phyloP scores from a whole-genome alignment of 2,329 filamentous ascomycete genomes.

The Tolypocladium amazonense region DNA sequence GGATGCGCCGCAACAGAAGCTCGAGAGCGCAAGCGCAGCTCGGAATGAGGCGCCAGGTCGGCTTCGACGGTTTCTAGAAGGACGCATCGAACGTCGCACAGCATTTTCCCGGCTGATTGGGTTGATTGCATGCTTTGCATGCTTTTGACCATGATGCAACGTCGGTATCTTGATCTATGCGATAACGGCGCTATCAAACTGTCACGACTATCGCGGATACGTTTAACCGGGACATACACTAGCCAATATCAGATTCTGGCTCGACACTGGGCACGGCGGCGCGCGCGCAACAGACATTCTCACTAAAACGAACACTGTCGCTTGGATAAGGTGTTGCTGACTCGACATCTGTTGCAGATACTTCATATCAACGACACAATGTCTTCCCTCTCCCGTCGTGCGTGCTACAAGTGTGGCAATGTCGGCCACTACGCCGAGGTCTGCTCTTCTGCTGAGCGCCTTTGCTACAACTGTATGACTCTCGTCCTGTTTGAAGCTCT shows the following conservation, averaged over 20 bases:
- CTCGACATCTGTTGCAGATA: slow-evolving; percentile 14
- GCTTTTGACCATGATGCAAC: background rate
- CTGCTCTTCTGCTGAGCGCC: slow-evolving; percentile 93
- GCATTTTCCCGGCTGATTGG: background rate
- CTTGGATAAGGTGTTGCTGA: slow-evolving; percentile 15
- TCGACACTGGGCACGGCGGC: background rate
- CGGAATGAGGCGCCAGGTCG: too few relatives aligned
- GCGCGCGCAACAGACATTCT: background rate
- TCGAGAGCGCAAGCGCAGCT: background rate
- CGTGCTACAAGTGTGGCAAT: slow-evolving; percentile 77
- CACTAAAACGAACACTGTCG: background rate
- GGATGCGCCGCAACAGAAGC: background rate
- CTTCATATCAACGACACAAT: slow-evolving; percentile 32
- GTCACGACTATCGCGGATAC: background rate
- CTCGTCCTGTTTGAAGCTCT: background rate
- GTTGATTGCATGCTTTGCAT: background rate
- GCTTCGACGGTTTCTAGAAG: background rate
- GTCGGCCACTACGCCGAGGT: slow-evolving; percentile 78
- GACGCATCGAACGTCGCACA: slow-evolving; percentile 1
- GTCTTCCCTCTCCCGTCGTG: slow-evolving; percentile 73
- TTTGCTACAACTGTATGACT: slow-evolving; percentile 95
- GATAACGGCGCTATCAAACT: background rate
- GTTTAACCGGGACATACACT: background rate
- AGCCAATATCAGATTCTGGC: background rate
- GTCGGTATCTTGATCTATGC: too few relatives aligned